A percentile compares a stretch with the other conserved stretches of the same genome.
These are phyloP conservation scores for Lathyrus aphaca DNA, from an alignment of 306 rosid genomes.

Conservation along the genomic window DNA sequence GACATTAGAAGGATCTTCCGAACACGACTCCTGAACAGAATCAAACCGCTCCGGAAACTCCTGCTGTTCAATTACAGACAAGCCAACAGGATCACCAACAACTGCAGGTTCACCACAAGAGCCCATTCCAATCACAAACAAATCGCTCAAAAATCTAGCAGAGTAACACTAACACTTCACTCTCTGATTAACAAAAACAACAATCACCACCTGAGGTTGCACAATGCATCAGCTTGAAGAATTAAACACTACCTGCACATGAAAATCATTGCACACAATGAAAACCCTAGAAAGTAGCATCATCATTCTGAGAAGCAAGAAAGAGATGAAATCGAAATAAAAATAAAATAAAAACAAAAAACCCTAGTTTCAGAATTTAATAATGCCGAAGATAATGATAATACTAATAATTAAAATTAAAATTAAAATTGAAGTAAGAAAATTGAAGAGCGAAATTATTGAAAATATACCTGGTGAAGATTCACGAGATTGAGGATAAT, in stretches of 20 bases:
- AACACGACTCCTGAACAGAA: slow-evolving; percentile 53
- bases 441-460: slow-evolving; percentile 44
- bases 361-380: slow-evolving; percentile 51
- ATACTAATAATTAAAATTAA: not conserved
- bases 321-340: slow-evolving; percentile 7
- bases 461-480: slow-evolving; percentile 45
- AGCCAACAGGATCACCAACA: slow-evolving; percentile 44
- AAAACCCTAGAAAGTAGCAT: slow-evolving; percentile 71
- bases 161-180: slow-evolving; percentile 41
- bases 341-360: slow-evolving; percentile 24
- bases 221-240: slow-evolving; percentile 50
- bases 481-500: slow-evolving; percentile 36
- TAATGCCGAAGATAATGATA: slow-evolving; percentile 48
- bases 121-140: slow-evolving; percentile 58
- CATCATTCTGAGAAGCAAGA: slow-evolving; percentile 49
- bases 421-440: slow-evolving; percentile 11
- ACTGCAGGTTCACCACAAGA: slow-evolving; percentile 60
- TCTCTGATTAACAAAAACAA: slow-evolving; percentile 25
- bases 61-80: slow-evolving; percentile 41
- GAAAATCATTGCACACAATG: slow-evolving; percentile 40
- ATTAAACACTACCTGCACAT: slow-evolving; percentile 38
- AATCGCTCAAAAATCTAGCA: slow-evolving; percentile 42
- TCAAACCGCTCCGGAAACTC: slow-evolving; percentile 51
- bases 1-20: slow-evolving; percentile 34
- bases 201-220: slow-evolving; percentile 22